Base-by-base conservation (phyloP, 2,329 filamentous ascomycete species). In the Zymoseptoria brevis region DNA sequence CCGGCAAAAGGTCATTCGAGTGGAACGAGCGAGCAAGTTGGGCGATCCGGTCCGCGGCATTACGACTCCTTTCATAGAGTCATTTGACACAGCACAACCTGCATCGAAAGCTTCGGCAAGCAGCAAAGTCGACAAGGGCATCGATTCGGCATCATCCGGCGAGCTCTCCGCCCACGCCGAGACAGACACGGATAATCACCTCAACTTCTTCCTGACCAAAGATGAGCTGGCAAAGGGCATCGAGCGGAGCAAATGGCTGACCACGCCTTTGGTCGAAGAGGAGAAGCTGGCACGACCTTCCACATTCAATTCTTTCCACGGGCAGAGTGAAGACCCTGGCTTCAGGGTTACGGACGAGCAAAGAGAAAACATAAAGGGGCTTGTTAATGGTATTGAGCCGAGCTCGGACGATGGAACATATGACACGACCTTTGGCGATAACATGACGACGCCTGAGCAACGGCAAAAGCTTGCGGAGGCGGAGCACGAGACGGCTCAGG, bases 11-110 rank as follows among this genome's bases (percentile, higher is more conserved):
- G 84, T 85, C 63, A 81, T 97, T 57, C 75, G 84, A 61, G 77
- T 83, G 64, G 79, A 86, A 71, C 85, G 89, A 60, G 79, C 83
- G 60, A 80, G 80, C 53, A 80, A 80, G 52, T 80, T 87, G 65
- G 93, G 93, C 55, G 84, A 95, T 73, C 89, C 91, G 0, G 80
- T 99, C 64, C 83, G 87, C 67, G 94, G 93, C 70, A 80, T 86
- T 60, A 75, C 82, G 45, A 96, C 94, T 16, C 83, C 91, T 29
- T 96, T 96, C 71, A 77, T 96, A 68, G 82, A 90, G 75, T 92
- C 90, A 2, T 86, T 96, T 67, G 87, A 90, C 70, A 83, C 81
- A 8, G 86, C 81, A 21, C 65, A 74, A 4, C 74, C 77, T 0
- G 65, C 59, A 55, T 57, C 65, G 7, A 66, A 66, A 19, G 55